Percentiles rank a stretch among this genome's conserved stretches.
phyloP scores from a whole-genome alignment of 169 alveolate genomes.

The Eimeria falciformis region DNA sequence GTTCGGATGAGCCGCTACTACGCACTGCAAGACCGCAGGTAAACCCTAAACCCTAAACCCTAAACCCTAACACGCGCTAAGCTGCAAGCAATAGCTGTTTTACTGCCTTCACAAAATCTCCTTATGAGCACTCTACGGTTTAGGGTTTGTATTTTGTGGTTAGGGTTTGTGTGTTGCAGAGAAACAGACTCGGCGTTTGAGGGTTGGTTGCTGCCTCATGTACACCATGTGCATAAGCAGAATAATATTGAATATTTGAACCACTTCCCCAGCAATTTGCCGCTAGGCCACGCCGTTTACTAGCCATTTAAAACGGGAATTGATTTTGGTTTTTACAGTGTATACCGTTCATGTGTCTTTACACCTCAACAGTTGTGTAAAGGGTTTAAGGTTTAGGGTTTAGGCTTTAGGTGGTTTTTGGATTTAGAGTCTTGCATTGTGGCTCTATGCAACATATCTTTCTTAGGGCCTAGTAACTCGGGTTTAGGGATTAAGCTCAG shows the following conservation, averaged over 20 bases:
- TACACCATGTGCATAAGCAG: constrained; percentile 72
- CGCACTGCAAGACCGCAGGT: constrained; percentile 76
- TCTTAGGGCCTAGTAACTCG: neutral
- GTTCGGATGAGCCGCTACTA: constrained; percentile 78
- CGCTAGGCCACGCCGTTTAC: constrained; percentile 55
- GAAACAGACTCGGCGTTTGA: constrained; percentile 65
- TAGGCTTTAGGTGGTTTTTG: too few species aligned
- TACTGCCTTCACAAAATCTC: neutral
- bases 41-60: neutral
- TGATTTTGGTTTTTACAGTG: neutral
- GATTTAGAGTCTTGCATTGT: neutral
- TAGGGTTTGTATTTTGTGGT: neutral
- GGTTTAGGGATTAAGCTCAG: neutral
- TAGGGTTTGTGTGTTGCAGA: constrained; percentile 65
- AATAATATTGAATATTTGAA: constrained; percentile 8
- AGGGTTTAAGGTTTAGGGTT: neutral
- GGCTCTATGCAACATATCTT: too few species aligned
- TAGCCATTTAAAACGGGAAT: neutral
- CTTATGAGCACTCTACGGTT: neutral
- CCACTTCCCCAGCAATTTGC: constrained; percentile 66
- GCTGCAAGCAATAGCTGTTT: neutral
- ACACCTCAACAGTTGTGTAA: neutral
- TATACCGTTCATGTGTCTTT: neutral
- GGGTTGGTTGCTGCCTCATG: constrained; percentile 76
- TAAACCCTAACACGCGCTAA: neutral